A percentile compares a stretch with the other conserved stretches of the same genome.
Evolutionary conservation across 208 protist species (phyloP).

Genomic region (Leishmania braziliensis): DNA sequence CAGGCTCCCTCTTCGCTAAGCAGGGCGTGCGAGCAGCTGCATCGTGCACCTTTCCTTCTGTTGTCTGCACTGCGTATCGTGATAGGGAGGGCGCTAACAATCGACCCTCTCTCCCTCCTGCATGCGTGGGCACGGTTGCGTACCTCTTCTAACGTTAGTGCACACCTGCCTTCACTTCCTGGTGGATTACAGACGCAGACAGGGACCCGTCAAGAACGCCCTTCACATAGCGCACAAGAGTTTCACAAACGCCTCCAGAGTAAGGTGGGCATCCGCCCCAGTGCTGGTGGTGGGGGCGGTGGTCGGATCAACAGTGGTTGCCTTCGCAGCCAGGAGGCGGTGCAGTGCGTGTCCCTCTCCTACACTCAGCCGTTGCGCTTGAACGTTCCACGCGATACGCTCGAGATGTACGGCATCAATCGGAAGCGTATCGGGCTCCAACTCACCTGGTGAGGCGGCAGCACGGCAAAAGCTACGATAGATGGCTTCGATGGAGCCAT

Average conservation of each 20-base stretch:
- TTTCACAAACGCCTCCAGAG: constrained; percentile 17
- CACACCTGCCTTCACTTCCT: not conserved
- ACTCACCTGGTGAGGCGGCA: constrained; percentile 5
- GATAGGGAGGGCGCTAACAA: not conserved
- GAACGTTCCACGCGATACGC: constrained; percentile 17
- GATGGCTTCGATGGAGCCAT: constrained; percentile 30
- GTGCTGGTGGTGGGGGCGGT: not conserved
- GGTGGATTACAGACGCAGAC: not conserved
- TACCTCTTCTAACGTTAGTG: not conserved
- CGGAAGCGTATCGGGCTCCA: constrained; percentile 19
- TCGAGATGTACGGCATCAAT: constrained; percentile 22
- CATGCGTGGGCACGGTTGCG: not conserved
- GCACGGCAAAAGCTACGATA: constrained; percentile 14
- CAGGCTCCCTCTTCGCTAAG: not conserved
- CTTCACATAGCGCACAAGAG: constrained; percentile 18
- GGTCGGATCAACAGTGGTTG: not conserved
- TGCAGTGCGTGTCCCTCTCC: constrained; percentile 21
- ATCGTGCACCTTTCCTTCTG: too few relatives aligned
- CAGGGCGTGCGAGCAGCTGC: too few relatives aligned
- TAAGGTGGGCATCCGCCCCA: not conserved
- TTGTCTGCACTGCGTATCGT: not conserved
- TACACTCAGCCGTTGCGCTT: not conserved
- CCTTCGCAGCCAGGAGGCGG: constrained; percentile 2
- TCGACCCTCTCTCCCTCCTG: not conserved
- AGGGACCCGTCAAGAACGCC: not conserved